Evolutionary conservation across 2,329 filamentous ascomycete genomes (phyloP).

Genomic region (Penicillium sp.): DNA sequence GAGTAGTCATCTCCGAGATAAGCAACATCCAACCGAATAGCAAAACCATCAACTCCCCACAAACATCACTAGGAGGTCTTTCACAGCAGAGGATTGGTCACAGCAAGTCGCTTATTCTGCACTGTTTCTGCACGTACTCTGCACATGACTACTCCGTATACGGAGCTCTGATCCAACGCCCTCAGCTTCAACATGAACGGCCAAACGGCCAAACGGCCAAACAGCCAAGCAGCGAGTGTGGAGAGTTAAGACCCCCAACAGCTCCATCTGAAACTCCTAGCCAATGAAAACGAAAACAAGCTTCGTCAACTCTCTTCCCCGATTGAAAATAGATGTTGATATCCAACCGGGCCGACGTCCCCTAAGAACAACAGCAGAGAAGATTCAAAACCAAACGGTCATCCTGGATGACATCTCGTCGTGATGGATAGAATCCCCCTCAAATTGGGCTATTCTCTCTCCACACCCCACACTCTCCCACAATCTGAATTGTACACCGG

Average conservation of each 20-base stretch:
- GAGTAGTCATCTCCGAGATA: not conserved
- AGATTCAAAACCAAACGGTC: not conserved
- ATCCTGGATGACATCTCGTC: not conserved
- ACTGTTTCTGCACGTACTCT: too few species aligned
- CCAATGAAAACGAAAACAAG: conserved; percentile 7
- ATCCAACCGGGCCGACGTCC: not conserved
- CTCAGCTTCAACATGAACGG: not conserved
- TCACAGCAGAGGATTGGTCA: not conserved
- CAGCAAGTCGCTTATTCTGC: not conserved
- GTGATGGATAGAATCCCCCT: not conserved
- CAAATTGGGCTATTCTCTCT: too few species aligned
- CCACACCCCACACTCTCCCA: too few species aligned
- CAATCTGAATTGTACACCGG: too few species aligned
- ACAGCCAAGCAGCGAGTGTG: not conserved
- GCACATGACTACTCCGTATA: not conserved
- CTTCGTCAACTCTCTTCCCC: too few species aligned
- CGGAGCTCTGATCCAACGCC: not conserved
- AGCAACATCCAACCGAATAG: not conserved
- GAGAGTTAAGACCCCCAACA: not conserved
- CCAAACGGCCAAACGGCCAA: not conserved
- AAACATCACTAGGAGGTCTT: not conserved
- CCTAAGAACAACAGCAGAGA: not conserved
- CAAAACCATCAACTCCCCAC: not conserved
- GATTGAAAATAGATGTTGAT: too few species aligned
- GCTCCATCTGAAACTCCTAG: not conserved